Conservation (phyloP, 208 protist genomes). For the Strigomonas galati region DNA sequence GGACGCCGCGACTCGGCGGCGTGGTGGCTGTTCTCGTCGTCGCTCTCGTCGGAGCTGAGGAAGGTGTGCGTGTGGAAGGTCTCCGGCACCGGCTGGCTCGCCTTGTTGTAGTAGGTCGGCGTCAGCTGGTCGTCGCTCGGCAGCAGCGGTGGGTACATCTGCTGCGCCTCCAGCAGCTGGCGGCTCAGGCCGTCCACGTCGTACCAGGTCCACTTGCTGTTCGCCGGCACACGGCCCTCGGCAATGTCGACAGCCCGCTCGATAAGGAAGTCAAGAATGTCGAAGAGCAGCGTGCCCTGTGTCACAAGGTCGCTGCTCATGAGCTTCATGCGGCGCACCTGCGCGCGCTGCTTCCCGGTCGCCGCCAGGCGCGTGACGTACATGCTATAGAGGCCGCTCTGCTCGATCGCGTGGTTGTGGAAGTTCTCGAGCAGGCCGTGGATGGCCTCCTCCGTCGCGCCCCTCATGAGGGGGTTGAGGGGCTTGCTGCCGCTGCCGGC, state of each 20-base stretch:
- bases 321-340: constrained; percentile 70
- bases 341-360: constrained; percentile 51
- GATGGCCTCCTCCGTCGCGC: constrained; percentile 41
- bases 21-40: constrained; percentile 76
- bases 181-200: constrained; percentile 80
- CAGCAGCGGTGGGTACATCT: constrained; percentile 73
- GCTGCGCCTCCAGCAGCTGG: constrained; percentile 42
- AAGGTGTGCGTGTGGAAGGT: constrained; percentile 66
- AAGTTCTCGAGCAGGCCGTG: constrained; percentile 63
- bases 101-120: neutral
- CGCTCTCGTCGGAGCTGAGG: constrained; percentile 84
- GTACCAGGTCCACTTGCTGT: constrained; percentile 52
- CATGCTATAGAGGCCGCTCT: constrained; percentile 50
- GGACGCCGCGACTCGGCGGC: constrained; percentile 45
- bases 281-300: constrained; percentile 65
- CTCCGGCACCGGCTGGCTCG: constrained; percentile 23
- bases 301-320: constrained; percentile 71
- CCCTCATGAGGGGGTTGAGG: neutral
- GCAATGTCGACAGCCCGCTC: constrained; percentile 78
- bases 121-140: constrained; percentile 18
- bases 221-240: constrained; percentile 32
- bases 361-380: constrained; percentile 62
- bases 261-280: constrained; percentile 79
- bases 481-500: constrained; percentile 18
- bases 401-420: constrained; percentile 47